phyloP scores from a whole-genome alignment of 371 early-diverging fungal species.

The Mucor saturninus region DNA sequence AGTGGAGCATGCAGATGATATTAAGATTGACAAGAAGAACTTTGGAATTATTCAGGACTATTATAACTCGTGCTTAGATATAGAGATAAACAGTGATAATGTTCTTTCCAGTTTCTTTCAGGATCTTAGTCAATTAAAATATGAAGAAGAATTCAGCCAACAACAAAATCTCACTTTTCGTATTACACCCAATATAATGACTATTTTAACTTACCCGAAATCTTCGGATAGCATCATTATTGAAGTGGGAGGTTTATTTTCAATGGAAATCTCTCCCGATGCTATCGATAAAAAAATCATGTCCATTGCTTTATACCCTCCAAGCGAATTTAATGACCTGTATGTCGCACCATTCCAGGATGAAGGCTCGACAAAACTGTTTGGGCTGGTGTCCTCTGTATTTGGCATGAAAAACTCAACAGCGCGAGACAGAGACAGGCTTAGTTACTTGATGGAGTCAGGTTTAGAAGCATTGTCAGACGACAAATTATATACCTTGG shows the following conservation, averaged over 20 bases:
- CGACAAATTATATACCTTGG: constrained; percentile 26
- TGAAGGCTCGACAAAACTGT: neutral
- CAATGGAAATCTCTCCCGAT: constrained; percentile 16
- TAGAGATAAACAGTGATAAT: constrained; percentile 18
- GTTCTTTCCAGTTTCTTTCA: constrained; percentile 7
- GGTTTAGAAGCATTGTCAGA: constrained; percentile 18
- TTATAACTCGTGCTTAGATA: constrained; percentile 60
- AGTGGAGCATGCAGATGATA: constrained; percentile 9
- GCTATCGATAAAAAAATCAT: constrained; percentile 11
- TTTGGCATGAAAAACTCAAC: constrained; percentile 17
- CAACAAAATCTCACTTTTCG: constrained; percentile 1
- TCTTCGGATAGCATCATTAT: constrained; percentile 13
- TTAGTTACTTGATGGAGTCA: neutral
- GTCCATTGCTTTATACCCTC: constrained; percentile 15
- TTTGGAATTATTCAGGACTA: constrained; percentile 53
- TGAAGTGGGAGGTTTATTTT: constrained; percentile 25
- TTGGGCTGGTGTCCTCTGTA: constrained; percentile 11
- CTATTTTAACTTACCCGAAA: constrained; percentile 16
- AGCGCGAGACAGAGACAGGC: constrained; percentile 19
- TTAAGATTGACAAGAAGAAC: constrained; percentile 38
- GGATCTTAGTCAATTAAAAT: constrained; percentile 8
- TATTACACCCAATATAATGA: constrained; percentile 3
- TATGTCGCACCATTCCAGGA: neutral
- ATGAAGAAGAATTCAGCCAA: neutral
- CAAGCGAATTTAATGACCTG: constrained; percentile 4